Evolutionary conservation across 2,329 filamentous ascomycete species (phyloP).

Genomic region (Aspergillus proliferans): DNA sequence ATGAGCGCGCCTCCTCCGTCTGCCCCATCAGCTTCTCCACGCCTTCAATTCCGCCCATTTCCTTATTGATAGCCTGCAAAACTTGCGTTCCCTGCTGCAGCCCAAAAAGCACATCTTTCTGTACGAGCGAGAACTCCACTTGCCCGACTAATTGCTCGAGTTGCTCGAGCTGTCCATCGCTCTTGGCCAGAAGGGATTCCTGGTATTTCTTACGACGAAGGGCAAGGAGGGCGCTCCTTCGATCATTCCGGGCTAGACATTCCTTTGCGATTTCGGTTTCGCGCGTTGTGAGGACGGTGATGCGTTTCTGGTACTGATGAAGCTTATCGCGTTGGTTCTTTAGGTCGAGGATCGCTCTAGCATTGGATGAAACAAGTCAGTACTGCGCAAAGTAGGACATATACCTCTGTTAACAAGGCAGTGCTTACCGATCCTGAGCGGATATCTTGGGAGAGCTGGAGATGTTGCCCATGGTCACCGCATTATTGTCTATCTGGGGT

Average conservation of each 20-base stretch:
- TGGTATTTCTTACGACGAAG: constrained; percentile 96
- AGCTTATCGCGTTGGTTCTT: constrained; percentile 97
- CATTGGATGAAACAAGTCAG: constrained; percentile 5
- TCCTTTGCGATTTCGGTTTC: constrained; percentile 81
- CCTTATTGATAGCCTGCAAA: constrained; percentile 80
- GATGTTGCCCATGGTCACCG: constrained; percentile 56
- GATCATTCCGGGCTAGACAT: constrained; percentile 75
- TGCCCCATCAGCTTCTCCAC: constrained; percentile 96
- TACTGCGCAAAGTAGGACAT: not conserved
- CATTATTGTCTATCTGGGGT: constrained; percentile 20
- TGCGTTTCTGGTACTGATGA: constrained; percentile 89
- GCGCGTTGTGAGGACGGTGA: constrained; percentile 74
- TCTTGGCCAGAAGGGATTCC: constrained; percentile 79
- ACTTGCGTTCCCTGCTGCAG: constrained; percentile 87
- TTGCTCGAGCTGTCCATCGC: constrained; percentile 88
- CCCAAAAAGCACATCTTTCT: constrained; percentile 92
- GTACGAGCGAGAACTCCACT: constrained; percentile 93
- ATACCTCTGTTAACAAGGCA: not conserved
- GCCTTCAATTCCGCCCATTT: constrained; percentile 91
- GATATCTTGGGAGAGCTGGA: constrained; percentile 61
- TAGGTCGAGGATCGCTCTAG: constrained; percentile 93
- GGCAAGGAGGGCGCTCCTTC: constrained; percentile 74
- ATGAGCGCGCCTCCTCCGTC: constrained; percentile 80
- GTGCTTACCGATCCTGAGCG: constrained; percentile 74
- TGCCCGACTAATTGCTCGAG: constrained; percentile 80